Percentiles rank a stretch among this genome's conserved stretches.
These are phyloP conservation scores for Neckera pumila DNA, from an alignment of 225 moss, liverwort and hornwort species.

Conservation along the genomic window DNA sequence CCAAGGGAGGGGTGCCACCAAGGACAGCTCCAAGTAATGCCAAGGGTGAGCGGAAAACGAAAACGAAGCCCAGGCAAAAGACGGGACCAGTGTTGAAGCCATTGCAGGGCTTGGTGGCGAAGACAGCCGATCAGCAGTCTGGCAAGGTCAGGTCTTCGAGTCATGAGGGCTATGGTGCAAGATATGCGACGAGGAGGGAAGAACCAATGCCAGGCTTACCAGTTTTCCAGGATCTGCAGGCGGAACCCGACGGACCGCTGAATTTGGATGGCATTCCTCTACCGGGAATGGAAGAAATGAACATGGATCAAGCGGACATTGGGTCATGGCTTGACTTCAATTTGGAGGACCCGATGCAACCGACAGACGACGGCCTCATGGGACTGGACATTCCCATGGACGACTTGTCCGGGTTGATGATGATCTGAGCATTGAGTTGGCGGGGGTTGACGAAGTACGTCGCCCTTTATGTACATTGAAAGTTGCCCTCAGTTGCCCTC, in stretches of 20 bases:
- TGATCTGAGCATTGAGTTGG: slow-evolving; percentile 48
- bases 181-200: slow-evolving; percentile 10
- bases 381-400: slow-evolving; percentile 98
- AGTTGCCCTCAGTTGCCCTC: slow-evolving; percentile 26
- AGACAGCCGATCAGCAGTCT: slow-evolving; percentile 38
- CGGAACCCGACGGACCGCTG: slow-evolving; percentile 33
- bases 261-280: slow-evolving; percentile 70
- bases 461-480: slow-evolving; percentile 45
- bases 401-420: slow-evolving; percentile 89
- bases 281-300: slow-evolving; percentile 86
- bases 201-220: slow-evolving; percentile 5
- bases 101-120: slow-evolving; percentile 65
- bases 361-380: slow-evolving; percentile 60
- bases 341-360: slow-evolving; percentile 52
- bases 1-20: slow-evolving; percentile 29
- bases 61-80: slow-evolving; percentile 89
- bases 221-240: slow-evolving; percentile 26
- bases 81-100: slow-evolving; percentile 79
- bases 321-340: slow-evolving; percentile 94
- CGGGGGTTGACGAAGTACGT: neutral
- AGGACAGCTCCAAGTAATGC: slow-evolving; percentile 29
- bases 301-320: slow-evolving; percentile 54
- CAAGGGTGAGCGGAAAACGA: slow-evolving; percentile 89
- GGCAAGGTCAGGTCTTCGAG: slow-evolving; percentile 37
- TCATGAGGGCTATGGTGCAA: neutral